These are phyloP conservation scores for Penicillium hesseltinei DNA, from an alignment of 2,329 filamentous ascomycete species.

Conservation along the genomic window DNA sequence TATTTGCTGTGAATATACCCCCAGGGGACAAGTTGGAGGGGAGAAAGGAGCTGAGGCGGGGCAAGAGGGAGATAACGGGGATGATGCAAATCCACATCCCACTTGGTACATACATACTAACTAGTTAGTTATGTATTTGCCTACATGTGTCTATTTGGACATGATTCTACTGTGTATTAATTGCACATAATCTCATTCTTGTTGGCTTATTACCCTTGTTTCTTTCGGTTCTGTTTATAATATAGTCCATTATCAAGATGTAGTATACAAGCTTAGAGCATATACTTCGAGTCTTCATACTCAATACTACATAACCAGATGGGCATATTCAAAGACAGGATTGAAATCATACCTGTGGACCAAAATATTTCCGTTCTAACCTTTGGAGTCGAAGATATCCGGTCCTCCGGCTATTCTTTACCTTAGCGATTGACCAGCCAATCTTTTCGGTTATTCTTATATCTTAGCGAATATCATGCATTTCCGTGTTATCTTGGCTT, in stretches of 20 bases:
- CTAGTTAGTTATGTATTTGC: too few relatives aligned
- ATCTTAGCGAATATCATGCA: constrained; percentile 16
- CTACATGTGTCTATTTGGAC: too few relatives aligned
- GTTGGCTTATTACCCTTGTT: too few relatives aligned
- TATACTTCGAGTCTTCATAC: neutral
- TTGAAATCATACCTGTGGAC: neutral
- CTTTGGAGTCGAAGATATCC: neutral
- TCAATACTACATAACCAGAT: neutral
- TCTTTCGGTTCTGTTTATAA: too few relatives aligned
- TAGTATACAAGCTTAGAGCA: too few relatives aligned
- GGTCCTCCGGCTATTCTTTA: constrained; percentile 25
- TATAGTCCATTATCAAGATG: too few relatives aligned
- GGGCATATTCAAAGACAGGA: neutral
- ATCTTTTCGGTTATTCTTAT: constrained; percentile 18
- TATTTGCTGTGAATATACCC: neutral
- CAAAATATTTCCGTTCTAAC: neutral
- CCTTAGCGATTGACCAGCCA: constrained; percentile 19
- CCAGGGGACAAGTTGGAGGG: neutral
- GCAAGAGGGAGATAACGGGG: neutral
- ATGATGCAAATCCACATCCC: too few relatives aligned
- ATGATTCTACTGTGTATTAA: too few relatives aligned
- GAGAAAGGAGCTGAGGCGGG: neutral
- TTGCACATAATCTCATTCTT: too few relatives aligned
- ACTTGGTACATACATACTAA: too few relatives aligned
- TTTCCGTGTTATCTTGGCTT: neutral